Conservation (phyloP, 2,329 filamentous ascomycete species). For the Fusarium sp. region DNA sequence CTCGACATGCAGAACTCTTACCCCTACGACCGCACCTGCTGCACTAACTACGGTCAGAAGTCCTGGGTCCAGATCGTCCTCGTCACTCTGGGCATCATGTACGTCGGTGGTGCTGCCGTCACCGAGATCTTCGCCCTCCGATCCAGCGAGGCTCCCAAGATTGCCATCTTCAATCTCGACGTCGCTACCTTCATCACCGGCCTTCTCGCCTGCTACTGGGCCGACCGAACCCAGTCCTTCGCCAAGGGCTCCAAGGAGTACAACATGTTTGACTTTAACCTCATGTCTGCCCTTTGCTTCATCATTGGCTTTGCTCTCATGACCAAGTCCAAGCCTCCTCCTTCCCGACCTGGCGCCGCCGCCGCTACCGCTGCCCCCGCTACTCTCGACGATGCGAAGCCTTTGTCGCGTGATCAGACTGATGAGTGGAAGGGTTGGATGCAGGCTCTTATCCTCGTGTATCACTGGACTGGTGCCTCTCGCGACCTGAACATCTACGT, state of each 20-base stretch:
- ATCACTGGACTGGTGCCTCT: constrained; percentile 65
- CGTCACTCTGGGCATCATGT: constrained; percentile 35
- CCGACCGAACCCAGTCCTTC: constrained; percentile 48
- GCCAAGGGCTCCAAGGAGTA: constrained; percentile 47
- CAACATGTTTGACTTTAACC: constrained; percentile 36
- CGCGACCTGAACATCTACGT: constrained; percentile 63
- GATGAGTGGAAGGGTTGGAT: constrained; percentile 77
- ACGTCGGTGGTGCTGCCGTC: constrained; percentile 32
- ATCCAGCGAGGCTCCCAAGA: constrained; percentile 20
- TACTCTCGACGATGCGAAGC: constrained; percentile 37
- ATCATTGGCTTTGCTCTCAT: constrained; percentile 36
- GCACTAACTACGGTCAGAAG: constrained; percentile 57
- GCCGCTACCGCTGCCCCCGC: neutral
- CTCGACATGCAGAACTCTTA: constrained; percentile 50
- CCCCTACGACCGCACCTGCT: constrained; percentile 65
- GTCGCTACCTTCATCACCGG: constrained; percentile 42
- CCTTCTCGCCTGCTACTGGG: constrained; percentile 46
- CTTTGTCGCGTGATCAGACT: constrained; percentile 62
- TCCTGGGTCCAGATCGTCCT: constrained; percentile 42
- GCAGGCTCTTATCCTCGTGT: constrained; percentile 65
- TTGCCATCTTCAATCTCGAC: constrained; percentile 37
- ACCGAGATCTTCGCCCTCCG: constrained; percentile 25
- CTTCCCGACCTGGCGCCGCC: constrained; percentile 15
- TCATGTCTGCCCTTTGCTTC: constrained; percentile 34
- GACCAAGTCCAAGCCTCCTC: constrained; percentile 31